Evolutionary conservation across 2,329 filamentous ascomycete species (phyloP).

Genomic region (Xylariaceae sp.): DNA sequence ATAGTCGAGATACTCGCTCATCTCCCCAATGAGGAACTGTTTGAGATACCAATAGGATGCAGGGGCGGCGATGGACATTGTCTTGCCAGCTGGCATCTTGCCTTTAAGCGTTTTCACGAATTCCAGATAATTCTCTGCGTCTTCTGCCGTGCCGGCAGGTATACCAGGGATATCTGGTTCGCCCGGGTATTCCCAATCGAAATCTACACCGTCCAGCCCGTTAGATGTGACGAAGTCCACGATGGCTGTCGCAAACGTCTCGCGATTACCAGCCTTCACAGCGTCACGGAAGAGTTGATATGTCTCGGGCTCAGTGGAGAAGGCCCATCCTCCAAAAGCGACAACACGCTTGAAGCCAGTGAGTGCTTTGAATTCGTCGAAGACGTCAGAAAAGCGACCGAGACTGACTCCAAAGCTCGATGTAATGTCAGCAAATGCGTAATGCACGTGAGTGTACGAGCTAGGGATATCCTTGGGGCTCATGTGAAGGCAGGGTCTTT

Average conservation of each 20-base stretch:
- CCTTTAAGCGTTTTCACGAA: constrained; percentile 34
- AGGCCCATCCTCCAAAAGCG: constrained; percentile 40
- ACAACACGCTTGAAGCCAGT: constrained; percentile 32
- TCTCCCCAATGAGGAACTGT: constrained; percentile 35
- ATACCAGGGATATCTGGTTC: constrained; percentile 35
- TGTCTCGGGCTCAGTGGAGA: constrained; percentile 32
- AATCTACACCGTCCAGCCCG: constrained; percentile 38
- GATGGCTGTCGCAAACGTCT: constrained; percentile 28
- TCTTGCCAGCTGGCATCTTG: constrained; percentile 35
- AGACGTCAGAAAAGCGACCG: not conserved
- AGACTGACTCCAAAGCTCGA: constrained; percentile 6
- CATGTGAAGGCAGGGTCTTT: constrained; percentile 17
- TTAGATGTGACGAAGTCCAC: constrained; percentile 33
- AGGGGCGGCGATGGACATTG: constrained; percentile 36
- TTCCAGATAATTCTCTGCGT: constrained; percentile 25
- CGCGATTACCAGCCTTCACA: constrained; percentile 29
- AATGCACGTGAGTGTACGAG: constrained; percentile 17
- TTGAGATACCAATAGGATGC: constrained; percentile 39
- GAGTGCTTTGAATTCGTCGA: constrained; percentile 1
- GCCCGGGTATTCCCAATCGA: constrained; percentile 48
- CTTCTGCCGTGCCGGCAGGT: constrained; percentile 36
- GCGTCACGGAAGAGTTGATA: constrained; percentile 35
- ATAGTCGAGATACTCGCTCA: constrained; percentile 39
- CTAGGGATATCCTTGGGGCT: constrained; percentile 6
- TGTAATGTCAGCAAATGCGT: constrained; percentile 12